A percentile compares a stretch with the other conserved stretches of the same genome.
phyloP scores from a whole-genome alignment of 176 grass and related monocot species.

The Aegilops bicornis region DNA sequence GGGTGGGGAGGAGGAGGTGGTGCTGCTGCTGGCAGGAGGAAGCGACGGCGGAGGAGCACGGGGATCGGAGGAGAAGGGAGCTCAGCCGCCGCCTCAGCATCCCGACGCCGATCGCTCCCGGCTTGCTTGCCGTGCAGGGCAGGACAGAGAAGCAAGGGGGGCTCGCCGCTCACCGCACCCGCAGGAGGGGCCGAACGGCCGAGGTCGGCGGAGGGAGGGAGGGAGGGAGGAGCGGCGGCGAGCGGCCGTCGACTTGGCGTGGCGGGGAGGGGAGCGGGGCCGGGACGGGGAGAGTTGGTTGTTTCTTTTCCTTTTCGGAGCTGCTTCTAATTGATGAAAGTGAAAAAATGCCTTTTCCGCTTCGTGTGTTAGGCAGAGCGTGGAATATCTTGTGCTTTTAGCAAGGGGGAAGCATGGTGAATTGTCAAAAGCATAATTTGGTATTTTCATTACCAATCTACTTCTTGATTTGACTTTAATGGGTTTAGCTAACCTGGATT shows the following conservation, averaged over 20 bases:
- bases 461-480: no score
- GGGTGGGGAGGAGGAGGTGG: neutral
- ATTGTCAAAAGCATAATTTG: no score
- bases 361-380: no score
- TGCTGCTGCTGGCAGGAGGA: neutral
- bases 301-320: neutral
- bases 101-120: neutral
- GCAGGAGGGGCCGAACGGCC: neutral
- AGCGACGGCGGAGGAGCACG: neutral
- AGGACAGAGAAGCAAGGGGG: neutral
- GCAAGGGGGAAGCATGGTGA: no score
- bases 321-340: no score
- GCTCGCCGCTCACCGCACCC: neutral
- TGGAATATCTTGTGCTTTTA: no score
- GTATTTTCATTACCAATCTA: no score
- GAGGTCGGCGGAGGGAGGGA: neutral
- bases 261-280: neutral
- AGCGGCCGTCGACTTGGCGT: neutral
- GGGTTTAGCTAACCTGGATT: no score
- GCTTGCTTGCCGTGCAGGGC: neutral
- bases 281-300: neutral
- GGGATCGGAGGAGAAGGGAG: constrained; percentile 23
- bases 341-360: no score
- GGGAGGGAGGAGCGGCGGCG: neutral
- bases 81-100: constrained; percentile 44